Evolutionary conservation across 2,329 filamentous ascomycete species (phyloP), one percentile per base, ranked within the genome.

Genomic region (Ascosphaera acerosa): DNA sequence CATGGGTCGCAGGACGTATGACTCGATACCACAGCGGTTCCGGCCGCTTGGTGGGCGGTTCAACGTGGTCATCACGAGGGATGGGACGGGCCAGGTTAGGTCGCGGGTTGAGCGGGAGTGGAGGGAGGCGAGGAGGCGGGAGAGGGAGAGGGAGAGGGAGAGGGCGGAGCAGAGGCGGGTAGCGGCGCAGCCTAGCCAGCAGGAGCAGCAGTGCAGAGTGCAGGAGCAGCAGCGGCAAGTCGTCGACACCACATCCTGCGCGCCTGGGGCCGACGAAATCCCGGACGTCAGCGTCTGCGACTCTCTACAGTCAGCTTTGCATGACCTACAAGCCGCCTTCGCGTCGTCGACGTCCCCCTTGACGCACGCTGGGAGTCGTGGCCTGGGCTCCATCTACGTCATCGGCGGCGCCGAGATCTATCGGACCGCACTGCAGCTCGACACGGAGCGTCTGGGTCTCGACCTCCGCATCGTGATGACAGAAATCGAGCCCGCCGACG

Each of bases 1-100:
- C 41, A 97, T 97, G 87, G 87, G 87, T 36, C 76, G 87, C 45
- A 92, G 89, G 53, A 97, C 87, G 0, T 97, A 84, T 73, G 80
- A 90, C 32, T 80, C 71, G 39, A 84, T 97, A 36, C 84, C 87
- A 2, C 46, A 59, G 4, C 64, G 61, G 32, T 81, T 87, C 48
- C 64, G 81, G 2, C 87, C 87, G 12, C 61, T 97, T 19, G 71
- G 68, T 37, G 74, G 70, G 37, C 62, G 87, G 6, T 58, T 81
- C 31, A 94, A 91, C 50, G 66, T 92, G 25, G 66, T 94, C 39
- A 59, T 97, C 40, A 76, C 70, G 30, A 42, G 51, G n/a, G 48
- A 53, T 34, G 39, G 37, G n/a, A 36, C 40, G 1, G 45, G 45
- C 0, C 37, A 41, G 10, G 43, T 55, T 7, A 33, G 36, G 12